These are phyloP conservation scores for Vachellia pachyceras DNA, from an alignment of 306 rosid genomes.

Conservation along the genomic window DNA sequence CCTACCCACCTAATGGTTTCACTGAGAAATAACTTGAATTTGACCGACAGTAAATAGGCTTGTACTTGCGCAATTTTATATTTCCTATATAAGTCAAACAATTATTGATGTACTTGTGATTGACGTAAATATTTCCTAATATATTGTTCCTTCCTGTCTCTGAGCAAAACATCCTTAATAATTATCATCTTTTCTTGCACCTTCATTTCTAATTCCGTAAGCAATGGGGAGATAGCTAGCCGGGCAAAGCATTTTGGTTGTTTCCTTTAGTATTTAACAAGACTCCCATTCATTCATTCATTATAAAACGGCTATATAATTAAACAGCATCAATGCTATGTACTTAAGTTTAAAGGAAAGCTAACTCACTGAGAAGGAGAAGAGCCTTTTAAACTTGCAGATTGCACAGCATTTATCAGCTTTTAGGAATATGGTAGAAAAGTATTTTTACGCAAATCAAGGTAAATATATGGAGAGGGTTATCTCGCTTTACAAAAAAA, in stretches of 20 bases:
- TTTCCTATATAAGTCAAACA: background rate
- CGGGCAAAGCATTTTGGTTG: slow-evolving; percentile 29
- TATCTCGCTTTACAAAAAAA: too few relatives aligned
- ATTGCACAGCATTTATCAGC: too few relatives aligned
- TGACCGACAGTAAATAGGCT: background rate
- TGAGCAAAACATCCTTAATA: slow-evolving; percentile 12
- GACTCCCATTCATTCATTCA: background rate
- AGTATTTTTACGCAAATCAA: too few relatives aligned
- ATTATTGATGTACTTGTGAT: background rate
- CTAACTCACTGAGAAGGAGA: too few relatives aligned
- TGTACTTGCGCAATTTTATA: background rate
- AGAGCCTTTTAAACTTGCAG: too few relatives aligned
- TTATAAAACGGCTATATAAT: too few relatives aligned
- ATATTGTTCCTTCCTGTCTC: background rate
- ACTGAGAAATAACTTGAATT: background rate
- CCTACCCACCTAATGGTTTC: background rate
- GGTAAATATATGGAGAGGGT: too few relatives aligned
- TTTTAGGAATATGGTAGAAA: too few relatives aligned
- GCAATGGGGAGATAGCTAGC: background rate
- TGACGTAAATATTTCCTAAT: background rate
- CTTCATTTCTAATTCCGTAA: slow-evolving; percentile 26
- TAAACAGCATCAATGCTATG: too few relatives aligned
- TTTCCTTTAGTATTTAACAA: background rate
- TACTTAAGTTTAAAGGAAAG: too few relatives aligned
- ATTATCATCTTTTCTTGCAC: background rate